Evolutionary conservation across 345 rosid genomes (phyloP), one percentile per base, ranked within the genome.

Genomic region (Aegle marmelos): DNA sequence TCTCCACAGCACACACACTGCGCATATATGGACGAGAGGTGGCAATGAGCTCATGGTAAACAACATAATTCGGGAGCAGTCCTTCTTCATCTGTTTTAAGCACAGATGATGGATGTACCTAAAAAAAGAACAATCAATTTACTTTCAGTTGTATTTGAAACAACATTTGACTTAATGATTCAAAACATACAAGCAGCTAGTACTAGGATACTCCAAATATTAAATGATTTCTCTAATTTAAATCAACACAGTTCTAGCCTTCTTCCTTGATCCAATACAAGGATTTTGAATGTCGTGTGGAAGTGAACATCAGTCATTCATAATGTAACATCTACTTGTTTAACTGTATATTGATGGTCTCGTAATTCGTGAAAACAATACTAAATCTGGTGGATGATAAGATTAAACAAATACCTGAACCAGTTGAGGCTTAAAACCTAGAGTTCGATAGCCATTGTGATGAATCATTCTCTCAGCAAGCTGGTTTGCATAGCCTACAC

Each of bases 101-200:
- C 73, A 81, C 92, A 22, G 99, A 92, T 19, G 96, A 88, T 67
- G 99, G 99, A 75, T 95, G 94, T 83, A 95, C 97, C 98, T 91
- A 68, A 64, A 81, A 24, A 34, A 78, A 70, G 54, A 83, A 73
- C 19, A 70, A 70, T 65, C 33, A 19, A 10, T 24, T 41, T 33
- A 33, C 68, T 39, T 41, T 27, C 39, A 58, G 5, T 68, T 57
- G 37, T 25, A 57, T 58, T 33, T 50, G 10, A 22, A 63, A 25
- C 34, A 37, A 71, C 31, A 41, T 53, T 36, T 36, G 24, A 56
- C 72, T 67, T 19, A 27, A 27, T n/a, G 21, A 22, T 75, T 61
- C 66, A 41, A 75, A 75, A 64, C 61, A 24, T 19, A 65, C 31
- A 50, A 50, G 13, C 45, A 7, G 41, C 16, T 53, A 45, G 62